Evolutionary conservation across 257 asterid genomes (phyloP).

Genomic region (Misopates orontium): DNA sequence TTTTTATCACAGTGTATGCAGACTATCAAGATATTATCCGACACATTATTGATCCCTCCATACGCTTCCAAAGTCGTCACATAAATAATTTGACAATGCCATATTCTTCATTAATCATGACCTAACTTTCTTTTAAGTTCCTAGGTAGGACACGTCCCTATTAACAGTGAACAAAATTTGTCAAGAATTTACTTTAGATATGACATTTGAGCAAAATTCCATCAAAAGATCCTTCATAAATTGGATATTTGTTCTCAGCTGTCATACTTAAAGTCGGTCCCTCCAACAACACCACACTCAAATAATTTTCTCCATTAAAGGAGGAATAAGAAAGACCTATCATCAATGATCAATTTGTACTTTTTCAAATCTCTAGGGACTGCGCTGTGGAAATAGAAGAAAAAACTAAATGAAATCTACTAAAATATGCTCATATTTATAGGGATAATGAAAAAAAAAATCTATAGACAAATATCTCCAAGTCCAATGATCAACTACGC

Average conservation of each 20-base stretch:
- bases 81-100: background rate
- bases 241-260: background rate
- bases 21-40: too few relatives aligned
- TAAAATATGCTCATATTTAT: too few relatives aligned
- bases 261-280: background rate
- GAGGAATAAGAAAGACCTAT: too few relatives aligned
- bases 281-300: background rate
- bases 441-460: too few relatives aligned
- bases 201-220: background rate
- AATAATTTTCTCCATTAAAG: background rate
- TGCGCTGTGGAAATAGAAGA: too few relatives aligned
- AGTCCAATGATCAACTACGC: too few relatives aligned
- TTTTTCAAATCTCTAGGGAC: too few relatives aligned
- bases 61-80: background rate
- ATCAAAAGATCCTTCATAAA: background rate
- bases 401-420: too few relatives aligned
- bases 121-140: background rate
- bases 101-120: background rate
- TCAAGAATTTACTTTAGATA: background rate
- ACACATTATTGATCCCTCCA: background rate
- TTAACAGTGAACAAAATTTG: background rate
- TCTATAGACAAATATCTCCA: too few relatives aligned
- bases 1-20: too few relatives aligned
- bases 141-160: background rate
- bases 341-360: too few relatives aligned